phyloP scores from a whole-genome alignment of 352 stramenopile species.

The Plasmopara viticola region DNA sequence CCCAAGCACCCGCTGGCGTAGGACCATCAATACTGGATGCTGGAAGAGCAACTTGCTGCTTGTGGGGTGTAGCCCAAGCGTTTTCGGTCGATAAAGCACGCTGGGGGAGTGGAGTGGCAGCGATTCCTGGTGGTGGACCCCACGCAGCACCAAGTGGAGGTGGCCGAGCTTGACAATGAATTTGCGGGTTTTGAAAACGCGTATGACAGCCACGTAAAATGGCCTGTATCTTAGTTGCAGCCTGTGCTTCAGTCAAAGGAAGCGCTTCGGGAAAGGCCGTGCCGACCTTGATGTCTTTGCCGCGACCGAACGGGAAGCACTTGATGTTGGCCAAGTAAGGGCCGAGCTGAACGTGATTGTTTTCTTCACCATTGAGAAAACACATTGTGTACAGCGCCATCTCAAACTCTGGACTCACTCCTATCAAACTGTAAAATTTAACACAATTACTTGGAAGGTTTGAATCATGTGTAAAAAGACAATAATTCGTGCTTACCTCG shows the following conservation, averaged over 20 bases:
- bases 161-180: conserved; percentile 25
- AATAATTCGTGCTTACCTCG: conserved; percentile 36
- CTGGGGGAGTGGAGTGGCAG: conserved; percentile 13
- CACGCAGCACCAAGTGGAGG: conserved; percentile 30
- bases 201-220: conserved; percentile 42
- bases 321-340: conserved; percentile 88
- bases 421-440: conserved; percentile 73
- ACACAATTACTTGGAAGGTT: neutral
- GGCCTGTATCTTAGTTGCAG: conserved; percentile 70
- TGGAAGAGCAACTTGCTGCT: conserved; percentile 4
- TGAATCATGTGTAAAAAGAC: neutral
- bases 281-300: conserved; percentile 70
- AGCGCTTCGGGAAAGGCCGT: conserved; percentile 74
- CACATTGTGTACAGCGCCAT: conserved; percentile 95
- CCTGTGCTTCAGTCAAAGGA: conserved; percentile 63
- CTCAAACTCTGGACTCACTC: conserved; percentile 94
- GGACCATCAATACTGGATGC: conserved; percentile 5
- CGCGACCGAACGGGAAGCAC: conserved; percentile 78
- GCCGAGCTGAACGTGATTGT: conserved; percentile 81
- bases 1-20: conserved; percentile 39
- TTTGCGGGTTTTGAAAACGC: conserved; percentile 26
- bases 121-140: conserved; percentile 32
- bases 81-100: conserved; percentile 16
- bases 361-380: conserved; percentile 88
- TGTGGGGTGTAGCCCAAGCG: conserved; percentile 29